Conservation (phyloP, 192 early-diverging fungal genomes). For the Lunasporangiospora selenospora region DNA sequence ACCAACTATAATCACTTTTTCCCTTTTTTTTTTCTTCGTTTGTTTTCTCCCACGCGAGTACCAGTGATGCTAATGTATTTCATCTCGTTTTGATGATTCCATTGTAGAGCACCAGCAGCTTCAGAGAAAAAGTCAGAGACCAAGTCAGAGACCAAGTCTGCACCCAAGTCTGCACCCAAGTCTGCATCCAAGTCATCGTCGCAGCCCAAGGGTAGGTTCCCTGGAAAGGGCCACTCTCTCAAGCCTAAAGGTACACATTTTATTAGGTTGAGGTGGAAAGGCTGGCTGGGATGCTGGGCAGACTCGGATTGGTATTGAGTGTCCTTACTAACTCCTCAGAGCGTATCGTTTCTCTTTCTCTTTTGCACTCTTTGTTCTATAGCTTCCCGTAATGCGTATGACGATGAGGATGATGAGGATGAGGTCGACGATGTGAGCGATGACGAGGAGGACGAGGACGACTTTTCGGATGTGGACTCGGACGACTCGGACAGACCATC, state of each 20-base stretch:
- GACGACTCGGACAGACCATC: conserved; percentile 32
- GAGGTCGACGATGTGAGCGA: conserved; percentile 33
- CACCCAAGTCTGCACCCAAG: conserved; percentile 21
- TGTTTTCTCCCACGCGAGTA: too few species aligned
- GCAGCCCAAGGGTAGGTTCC: too few species aligned
- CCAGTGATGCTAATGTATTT: too few species aligned
- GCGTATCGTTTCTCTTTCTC: not conserved
- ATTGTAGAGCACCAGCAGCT: conserved; percentile 5
- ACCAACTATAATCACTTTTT: not conserved
- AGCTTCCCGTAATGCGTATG: too few species aligned
- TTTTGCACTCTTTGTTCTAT: not conserved
- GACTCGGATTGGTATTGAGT: not conserved
- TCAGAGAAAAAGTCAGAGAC: conserved; percentile 29
- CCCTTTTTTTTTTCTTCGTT: not conserved
- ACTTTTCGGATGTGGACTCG: conserved; percentile 45
- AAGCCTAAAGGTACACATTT: too few species aligned
- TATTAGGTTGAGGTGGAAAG: conserved; percentile 2
- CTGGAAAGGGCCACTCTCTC: conserved; percentile 39
- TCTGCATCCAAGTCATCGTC: conserved; percentile 20
- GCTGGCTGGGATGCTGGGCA: not conserved
- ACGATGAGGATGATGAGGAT: conserved; percentile 32
- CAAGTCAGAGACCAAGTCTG: conserved; percentile 23
- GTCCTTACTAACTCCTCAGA: not conserved
- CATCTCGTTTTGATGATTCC: too few species aligned
- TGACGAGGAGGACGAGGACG: conserved; percentile 19